A percentile compares a stretch with the other conserved stretches of the same genome.
Conservation (phyloP, 164 flowering plant genomes). For the Akebia trifoliata region DNA sequence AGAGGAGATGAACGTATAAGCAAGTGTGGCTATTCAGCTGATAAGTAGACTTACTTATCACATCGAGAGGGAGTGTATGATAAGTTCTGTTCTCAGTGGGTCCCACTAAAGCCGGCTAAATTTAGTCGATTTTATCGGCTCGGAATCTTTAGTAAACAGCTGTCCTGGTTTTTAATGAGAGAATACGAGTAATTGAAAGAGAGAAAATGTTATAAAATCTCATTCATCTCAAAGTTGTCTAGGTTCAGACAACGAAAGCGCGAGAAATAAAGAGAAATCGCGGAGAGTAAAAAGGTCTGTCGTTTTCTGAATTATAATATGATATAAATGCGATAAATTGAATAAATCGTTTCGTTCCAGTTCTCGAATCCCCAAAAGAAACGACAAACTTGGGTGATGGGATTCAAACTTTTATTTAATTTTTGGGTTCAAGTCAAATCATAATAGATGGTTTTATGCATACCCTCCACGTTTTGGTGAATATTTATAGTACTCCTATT, state of each 20-base stretch:
- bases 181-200: background rate
- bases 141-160: slow-evolving; percentile 23
- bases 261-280: background rate
- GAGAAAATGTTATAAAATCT: slow-evolving; percentile 1
- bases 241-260: background rate
- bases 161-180: slow-evolving; percentile 7
- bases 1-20: slow-evolving; percentile 4
- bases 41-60: background rate
- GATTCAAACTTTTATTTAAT: too few relatives aligned
- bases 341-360: too few relatives aligned
- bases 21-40: background rate
- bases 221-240: background rate
- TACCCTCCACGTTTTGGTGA: too few relatives aligned
- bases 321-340: too few relatives aligned
- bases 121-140: slow-evolving; percentile 21
- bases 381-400: too few relatives aligned
- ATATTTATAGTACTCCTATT: too few relatives aligned
- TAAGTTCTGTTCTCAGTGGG: slow-evolving; percentile 3
- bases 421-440: too few relatives aligned
- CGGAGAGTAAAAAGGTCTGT: too few relatives aligned
- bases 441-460: too few relatives aligned
- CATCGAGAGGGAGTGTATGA: background rate
- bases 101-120: slow-evolving; percentile 21
- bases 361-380: too few relatives aligned
- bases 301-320: too few relatives aligned